A percentile compares a stretch with the other conserved stretches of the same genome.
Evolutionary conservation across 129 eudicot genomes (phyloP).

Genomic region (Centaurea solstitialis): DNA sequence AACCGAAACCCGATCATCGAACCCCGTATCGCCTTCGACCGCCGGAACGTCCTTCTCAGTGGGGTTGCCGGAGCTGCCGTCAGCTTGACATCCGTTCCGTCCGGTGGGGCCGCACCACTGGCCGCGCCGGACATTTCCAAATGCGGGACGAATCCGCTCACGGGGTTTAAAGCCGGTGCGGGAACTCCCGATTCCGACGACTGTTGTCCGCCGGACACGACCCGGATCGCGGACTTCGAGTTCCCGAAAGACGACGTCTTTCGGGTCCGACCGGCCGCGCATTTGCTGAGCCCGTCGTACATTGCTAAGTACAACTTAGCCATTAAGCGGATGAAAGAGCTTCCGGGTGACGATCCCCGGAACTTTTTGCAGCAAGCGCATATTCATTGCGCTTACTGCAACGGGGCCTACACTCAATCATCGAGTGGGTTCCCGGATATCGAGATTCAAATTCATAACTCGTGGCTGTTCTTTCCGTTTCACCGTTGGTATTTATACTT

Average conservation of each 20-base stretch:
- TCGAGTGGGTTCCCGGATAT: constrained; percentile 35
- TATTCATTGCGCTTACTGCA: constrained; percentile 44
- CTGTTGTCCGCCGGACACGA: constrained; percentile 13
- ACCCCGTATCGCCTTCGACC: background rate
- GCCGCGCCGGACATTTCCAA: background rate
- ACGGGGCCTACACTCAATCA: constrained; percentile 33
- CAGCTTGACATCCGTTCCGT: background rate
- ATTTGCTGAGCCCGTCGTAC: background rate
- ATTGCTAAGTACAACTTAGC: constrained; percentile 34
- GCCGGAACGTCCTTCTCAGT: background rate
- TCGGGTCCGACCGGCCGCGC: background rate
- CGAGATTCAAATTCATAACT: constrained; percentile 33
- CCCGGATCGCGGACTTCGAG: background rate
- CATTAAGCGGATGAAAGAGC: constrained; percentile 36
- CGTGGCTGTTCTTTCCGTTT: constrained; percentile 47
- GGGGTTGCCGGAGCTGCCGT: background rate
- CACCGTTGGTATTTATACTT: constrained; percentile 39
- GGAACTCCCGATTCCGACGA: background rate
- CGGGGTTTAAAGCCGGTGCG: background rate
- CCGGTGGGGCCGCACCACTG: background rate
- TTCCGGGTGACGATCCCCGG: constrained; percentile 39
- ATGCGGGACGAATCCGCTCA: background rate
- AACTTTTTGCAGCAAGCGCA: constrained; percentile 42
- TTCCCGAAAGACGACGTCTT: background rate
- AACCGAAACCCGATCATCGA: background rate